Conservation (phyloP, 2,329 filamentous ascomycete genomes). For the Sarocladium kiliense region DNA sequence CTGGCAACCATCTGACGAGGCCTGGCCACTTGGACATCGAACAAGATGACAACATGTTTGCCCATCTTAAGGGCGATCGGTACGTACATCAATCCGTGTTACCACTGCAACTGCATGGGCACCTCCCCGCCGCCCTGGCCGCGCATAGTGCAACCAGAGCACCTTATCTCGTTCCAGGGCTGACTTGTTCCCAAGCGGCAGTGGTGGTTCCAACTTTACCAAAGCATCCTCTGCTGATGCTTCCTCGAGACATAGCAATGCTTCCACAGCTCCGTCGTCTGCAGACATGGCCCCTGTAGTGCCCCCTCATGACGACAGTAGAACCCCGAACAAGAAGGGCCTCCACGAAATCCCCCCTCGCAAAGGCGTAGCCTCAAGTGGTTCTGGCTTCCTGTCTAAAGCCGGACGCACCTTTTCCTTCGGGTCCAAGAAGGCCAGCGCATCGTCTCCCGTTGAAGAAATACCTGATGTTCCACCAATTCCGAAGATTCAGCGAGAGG, state of each 20-base stretch:
- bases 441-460: constrained; percentile 23
- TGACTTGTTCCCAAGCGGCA: constrained; percentile 44
- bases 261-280: constrained; percentile 56
- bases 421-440: constrained; percentile 42
- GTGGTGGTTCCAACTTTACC: constrained; percentile 56
- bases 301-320: constrained; percentile 22
- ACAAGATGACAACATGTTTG: constrained; percentile 55
- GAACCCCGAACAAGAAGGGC: constrained; percentile 30
- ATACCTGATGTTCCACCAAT: constrained; percentile 33
- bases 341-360: constrained; percentile 27
- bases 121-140: not conserved
- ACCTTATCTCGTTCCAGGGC: constrained; percentile 14
- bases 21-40: constrained; percentile 32
- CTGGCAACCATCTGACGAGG: constrained; percentile 30
- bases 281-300: constrained; percentile 30
- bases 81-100: constrained; percentile 31
- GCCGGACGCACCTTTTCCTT: constrained; percentile 57
- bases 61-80: constrained; percentile 50
- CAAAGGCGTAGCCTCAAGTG: constrained; percentile 27
- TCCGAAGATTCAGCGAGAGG: constrained; percentile 26
- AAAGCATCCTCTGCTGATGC: constrained; percentile 55
- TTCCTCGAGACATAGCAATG: constrained; percentile 57
- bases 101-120: not conserved
- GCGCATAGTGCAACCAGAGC: not conserved
- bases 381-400: constrained; percentile 47